These are phyloP conservation scores for Oryza punctata DNA, from an alignment of 176 grass and related monocot species.

Conservation along the genomic window DNA sequence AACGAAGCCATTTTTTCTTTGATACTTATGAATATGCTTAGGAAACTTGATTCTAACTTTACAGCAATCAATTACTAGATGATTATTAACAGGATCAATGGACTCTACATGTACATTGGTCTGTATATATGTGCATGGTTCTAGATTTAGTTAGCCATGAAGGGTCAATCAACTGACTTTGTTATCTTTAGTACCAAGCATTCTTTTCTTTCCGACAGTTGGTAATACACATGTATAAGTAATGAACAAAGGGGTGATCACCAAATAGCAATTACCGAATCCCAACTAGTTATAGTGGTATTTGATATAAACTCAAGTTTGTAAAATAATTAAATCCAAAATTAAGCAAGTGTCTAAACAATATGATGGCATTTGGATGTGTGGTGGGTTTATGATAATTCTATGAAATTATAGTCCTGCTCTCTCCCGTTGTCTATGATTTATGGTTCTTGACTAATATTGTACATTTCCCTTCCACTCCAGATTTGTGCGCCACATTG, in stretches of 20 bases:
- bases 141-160: background rate
- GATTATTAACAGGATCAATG: background rate
- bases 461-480: background rate
- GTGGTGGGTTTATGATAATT: background rate
- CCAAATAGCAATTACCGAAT: background rate
- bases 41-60: background rate
- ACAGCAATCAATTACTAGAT: background rate
- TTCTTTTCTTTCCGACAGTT: background rate
- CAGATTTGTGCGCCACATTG: conserved; percentile 63
- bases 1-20: too few species aligned
- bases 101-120: background rate
- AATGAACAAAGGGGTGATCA: background rate
- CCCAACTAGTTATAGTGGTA: background rate
- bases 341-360: background rate
- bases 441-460: background rate
- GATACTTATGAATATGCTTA: background rate
- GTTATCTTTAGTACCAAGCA: too few species aligned
- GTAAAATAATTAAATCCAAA: background rate
- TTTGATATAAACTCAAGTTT: background rate
- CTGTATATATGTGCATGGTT: background rate
- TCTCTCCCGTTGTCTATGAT: background rate
- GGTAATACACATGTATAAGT: background rate
- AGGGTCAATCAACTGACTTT: background rate
- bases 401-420: background rate
- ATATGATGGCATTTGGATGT: background rate